Percentiles rank a stretch among this genome's conserved stretches.
Conservation (phyloP, 495 filamentous ascomycete genomes). For the Cercophora samala region DNA sequence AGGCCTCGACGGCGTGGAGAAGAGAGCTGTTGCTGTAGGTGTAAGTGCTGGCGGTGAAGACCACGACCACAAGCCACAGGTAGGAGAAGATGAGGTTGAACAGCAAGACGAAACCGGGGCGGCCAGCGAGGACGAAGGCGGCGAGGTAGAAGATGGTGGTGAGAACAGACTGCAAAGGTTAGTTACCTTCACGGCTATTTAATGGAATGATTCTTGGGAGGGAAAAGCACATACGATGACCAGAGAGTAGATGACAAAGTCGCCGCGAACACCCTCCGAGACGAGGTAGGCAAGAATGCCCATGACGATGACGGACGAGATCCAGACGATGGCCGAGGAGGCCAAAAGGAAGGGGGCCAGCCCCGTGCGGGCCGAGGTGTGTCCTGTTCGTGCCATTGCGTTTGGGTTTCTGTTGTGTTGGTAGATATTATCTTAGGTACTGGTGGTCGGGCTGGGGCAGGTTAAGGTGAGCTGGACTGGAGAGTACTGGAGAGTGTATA, state of each 20-base stretch:
- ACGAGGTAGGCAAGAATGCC: conserved; percentile 57
- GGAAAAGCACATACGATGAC: conserved; percentile 50
- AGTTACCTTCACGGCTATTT: no score
- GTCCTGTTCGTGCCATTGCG: not conserved
- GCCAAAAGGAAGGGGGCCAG: conserved; percentile 2
- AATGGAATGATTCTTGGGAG: no score
- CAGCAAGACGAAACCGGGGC: conserved; percentile 46
- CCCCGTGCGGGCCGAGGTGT: conserved; percentile 9
- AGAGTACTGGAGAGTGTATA: no score
- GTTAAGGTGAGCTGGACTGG: not conserved
- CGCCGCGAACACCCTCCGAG: conserved; percentile 36
- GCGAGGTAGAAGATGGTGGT: conserved; percentile 58
- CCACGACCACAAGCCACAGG: conserved; percentile 61
- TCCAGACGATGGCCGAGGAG: conserved; percentile 86
- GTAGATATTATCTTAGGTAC: no score
- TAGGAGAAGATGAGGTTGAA: conserved; percentile 63
- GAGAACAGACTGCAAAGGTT: conserved; percentile 44
- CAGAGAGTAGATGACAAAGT: conserved; percentile 52
- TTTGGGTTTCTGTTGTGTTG: no score
- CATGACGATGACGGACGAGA: conserved; percentile 64
- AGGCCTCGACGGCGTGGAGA: conserved; percentile 54
- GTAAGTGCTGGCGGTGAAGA: conserved; percentile 57
- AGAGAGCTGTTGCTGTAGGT: conserved; percentile 39
- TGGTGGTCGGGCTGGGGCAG: not conserved
- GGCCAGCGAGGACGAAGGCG: conserved; percentile 53